Base-by-base conservation (phyloP, 441 rosid species). In the Dalechampia spathulata region DNA sequence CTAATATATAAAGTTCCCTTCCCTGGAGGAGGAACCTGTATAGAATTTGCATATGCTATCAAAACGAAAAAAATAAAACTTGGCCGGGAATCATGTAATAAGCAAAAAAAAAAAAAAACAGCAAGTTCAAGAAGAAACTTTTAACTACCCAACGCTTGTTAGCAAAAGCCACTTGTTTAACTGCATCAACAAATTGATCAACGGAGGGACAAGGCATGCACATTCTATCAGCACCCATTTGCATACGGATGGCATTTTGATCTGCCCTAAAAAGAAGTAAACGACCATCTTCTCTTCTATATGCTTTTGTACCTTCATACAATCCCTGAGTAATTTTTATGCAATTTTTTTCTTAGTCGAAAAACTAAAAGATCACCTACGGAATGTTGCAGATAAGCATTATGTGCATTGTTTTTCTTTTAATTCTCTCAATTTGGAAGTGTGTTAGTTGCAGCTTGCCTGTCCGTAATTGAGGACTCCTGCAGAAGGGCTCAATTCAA, bases 381-480 rank as follows among this genome's bases (percentile, higher is more conserved):
- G 4, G 10, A 13, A 34, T 28, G 11, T 8, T 34, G 32, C 3
- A 28, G 3, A 28, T 3, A 7, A 28, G 32, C 3, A 28, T 28
- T 7, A 28, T 28, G 32, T 28, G 32, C 32, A 28, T 3, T 28
- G 3, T 28, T 7, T 28, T 28, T 3, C 7, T 28, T 8, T 34
- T 30, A 3, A 30, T 30, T 30, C 34, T 30, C 5, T 30, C 8
- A n/a, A n/a, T 34, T 34, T 34, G 38, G 38, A 7, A 22, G 21
- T 13, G 3, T 3, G 34, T 14, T 11, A 56, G 6, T 7, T 14
- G 42, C 22, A 23, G 54, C 65, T 67, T 72, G 64, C 98, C 83
- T 91, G 98, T 38, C 95, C 98, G 55, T 88, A 91, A 68, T 88
- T 91, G 21, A 88, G 63, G 69, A 86, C 96, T 54, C 85, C 95